A percentile compares a stretch with the other conserved stretches of the same genome.
phyloP scores from a whole-genome alignment of 345 rosid species.

The Ailanthus altissimus region DNA sequence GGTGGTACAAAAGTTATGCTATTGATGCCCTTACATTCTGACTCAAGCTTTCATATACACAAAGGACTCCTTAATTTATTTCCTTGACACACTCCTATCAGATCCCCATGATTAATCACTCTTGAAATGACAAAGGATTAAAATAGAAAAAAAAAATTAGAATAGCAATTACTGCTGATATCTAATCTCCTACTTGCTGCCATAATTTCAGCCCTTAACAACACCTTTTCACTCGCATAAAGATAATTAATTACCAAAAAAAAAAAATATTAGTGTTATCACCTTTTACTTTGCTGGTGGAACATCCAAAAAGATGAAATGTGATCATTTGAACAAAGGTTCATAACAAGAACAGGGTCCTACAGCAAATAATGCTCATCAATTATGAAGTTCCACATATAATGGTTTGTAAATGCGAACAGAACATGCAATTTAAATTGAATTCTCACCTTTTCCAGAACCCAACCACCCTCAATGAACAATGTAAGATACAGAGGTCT shows the following conservation, averaged over 20 bases:
- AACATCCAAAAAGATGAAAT: constrained; percentile 92
- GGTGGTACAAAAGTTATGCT: not conserved
- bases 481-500: constrained; percentile 77
- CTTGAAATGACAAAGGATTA: too few relatives aligned
- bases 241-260: not conserved
- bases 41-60: too few relatives aligned
- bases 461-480: constrained; percentile 87
- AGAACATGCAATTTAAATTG: not conserved
- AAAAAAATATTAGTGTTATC: constrained; percentile 8
- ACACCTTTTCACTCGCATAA: not conserved
- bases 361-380: constrained; percentile 37
- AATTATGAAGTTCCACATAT: constrained; percentile 5
- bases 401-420: constrained; percentile 7
- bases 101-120: too few relatives aligned
- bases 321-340: constrained; percentile 67
- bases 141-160: too few relatives aligned
- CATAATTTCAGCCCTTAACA: too few relatives aligned
- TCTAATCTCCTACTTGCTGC: too few relatives aligned
- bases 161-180: too few relatives aligned
- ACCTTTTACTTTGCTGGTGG: constrained; percentile 96
- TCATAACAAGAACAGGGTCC: constrained; percentile 81
- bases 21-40: too few relatives aligned
- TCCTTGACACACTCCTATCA: too few relatives aligned
- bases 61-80: too few relatives aligned
- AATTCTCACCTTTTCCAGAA: constrained; percentile 73